phyloP scores from a whole-genome alignment of 2,329 filamentous ascomycete species.

The Fusarium succisae region DNA sequence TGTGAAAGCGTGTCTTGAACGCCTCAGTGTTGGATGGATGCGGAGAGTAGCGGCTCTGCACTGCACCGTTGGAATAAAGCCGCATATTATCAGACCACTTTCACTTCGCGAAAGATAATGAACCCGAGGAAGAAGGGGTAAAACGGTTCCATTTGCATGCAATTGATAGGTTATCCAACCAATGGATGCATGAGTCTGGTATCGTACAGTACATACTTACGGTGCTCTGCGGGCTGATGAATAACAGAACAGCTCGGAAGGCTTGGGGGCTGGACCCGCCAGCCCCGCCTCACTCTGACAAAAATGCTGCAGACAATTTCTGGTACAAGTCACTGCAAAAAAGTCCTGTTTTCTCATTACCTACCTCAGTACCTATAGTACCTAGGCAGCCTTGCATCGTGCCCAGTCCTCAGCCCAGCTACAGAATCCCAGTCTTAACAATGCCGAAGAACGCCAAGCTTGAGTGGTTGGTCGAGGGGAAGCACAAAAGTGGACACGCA shows the following conservation, averaged over 20 bases:
- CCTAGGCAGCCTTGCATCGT: neutral
- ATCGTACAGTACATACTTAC: neutral
- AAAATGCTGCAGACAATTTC: neutral
- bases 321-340: neutral
- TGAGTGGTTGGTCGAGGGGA: constrained; percentile 12
- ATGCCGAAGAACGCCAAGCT: constrained; percentile 14
- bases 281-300: neutral
- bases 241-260: neutral
- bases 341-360: neutral
- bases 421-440: neutral
- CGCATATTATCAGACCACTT: constrained; percentile 17
- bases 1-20: neutral
- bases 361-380: neutral
- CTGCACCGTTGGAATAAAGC: neutral
- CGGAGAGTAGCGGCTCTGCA: neutral
- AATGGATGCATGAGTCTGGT: neutral
- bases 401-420: neutral
- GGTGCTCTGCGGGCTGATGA: neutral
- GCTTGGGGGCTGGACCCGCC: neutral
- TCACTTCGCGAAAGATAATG: constrained; percentile 1
- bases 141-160: neutral
- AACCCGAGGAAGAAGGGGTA: neutral
- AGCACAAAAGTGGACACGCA: constrained; percentile 1
- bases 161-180: neutral
- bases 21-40: neutral